Evolutionary conservation across 495 filamentous ascomycete species (phyloP), one percentile per base, ranked within the genome.

Genomic region (Bacidia gigantensis): DNA sequence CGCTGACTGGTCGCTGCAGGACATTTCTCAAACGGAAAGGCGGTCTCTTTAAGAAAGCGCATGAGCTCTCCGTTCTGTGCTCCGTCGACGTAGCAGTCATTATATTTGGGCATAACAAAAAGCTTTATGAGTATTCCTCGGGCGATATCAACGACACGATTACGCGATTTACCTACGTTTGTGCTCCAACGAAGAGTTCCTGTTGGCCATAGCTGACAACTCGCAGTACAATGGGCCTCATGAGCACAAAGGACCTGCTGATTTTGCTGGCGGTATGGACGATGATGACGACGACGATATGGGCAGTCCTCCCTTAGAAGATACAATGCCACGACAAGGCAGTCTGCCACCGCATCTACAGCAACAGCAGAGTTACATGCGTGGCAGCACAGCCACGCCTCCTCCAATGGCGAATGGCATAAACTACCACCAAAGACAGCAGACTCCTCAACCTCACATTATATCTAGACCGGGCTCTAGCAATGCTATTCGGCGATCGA

Each of bases 1-100:
- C 5, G 29, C 41, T 44, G 17, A 44, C 41, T 18, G 42, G n/a
- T 12, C 38, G n/a, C 1, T 50, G 50, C 64, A 96, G 93, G 53
- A 98, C 92, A 26, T 98, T 98, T 66, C 73, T 98, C 50, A 98
- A 98, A 73, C 85, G 92, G 69, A 98, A 98, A 70, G 92, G 90
- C 58, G 92, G 92, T 60, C 75, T 98, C 22, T 97, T 98, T 77
- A 98, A 98, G 79, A 98, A 98, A 77, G 92, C 92, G 51, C 87
- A 98, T 70, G 92, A 98, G 75, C 77, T 98, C 22, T 95, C 90
- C 54, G 92, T 97, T 40, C 81, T 98, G 55, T 98, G 92, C 66
- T 95, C 87, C 43, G 92, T 98, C 60, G 93, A 98, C 68, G 90
- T 98, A 58, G 92, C 93, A 23, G 92, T 98, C 53, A 89, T 98